Evolutionary conservation across 495 filamentous ascomycete genomes (phyloP).

Genomic region (Aspergillus nidulans): DNA sequence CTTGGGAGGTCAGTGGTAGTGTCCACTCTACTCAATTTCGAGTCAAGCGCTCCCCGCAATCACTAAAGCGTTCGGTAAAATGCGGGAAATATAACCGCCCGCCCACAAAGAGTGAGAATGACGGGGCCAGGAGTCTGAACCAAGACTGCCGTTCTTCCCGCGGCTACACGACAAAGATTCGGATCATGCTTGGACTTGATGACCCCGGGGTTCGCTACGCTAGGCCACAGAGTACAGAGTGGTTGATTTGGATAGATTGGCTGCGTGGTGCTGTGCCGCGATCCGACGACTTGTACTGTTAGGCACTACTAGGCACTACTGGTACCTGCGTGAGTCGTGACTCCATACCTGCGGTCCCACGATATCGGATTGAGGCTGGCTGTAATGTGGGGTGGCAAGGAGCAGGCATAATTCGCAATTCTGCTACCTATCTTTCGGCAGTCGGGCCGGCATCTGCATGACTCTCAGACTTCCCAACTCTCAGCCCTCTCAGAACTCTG

Average conservation of each 20-base stretch:
- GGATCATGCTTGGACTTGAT: background rate
- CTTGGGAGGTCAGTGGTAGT: background rate
- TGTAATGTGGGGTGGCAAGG: slow-evolving; percentile 13
- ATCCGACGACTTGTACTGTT: background rate
- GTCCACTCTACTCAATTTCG: background rate
- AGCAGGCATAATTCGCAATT: background rate
- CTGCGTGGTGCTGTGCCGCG: slow-evolving; percentile 7
- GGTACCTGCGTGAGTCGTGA: slow-evolving; percentile 22
- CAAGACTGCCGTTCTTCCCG: background rate
- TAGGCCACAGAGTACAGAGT: no score
- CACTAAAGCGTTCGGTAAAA: background rate
- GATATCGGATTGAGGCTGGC: slow-evolving; percentile 9
- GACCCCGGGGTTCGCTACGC: background rate
- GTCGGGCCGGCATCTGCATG: slow-evolving; percentile 13
- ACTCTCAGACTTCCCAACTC: no score
- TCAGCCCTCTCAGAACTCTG: no score
- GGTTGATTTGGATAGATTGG: background rate
- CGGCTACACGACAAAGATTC: no score
- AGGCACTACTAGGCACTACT: background rate
- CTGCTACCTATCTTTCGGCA: slow-evolving; percentile 9
- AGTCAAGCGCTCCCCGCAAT: background rate
- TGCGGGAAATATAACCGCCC: background rate
- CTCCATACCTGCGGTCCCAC: slow-evolving; percentile 15
- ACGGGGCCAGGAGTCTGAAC: no score
- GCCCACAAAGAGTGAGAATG: no score